Conservation (phyloP, 1,139 yeast species). For the Taphrina sp. region DNA sequence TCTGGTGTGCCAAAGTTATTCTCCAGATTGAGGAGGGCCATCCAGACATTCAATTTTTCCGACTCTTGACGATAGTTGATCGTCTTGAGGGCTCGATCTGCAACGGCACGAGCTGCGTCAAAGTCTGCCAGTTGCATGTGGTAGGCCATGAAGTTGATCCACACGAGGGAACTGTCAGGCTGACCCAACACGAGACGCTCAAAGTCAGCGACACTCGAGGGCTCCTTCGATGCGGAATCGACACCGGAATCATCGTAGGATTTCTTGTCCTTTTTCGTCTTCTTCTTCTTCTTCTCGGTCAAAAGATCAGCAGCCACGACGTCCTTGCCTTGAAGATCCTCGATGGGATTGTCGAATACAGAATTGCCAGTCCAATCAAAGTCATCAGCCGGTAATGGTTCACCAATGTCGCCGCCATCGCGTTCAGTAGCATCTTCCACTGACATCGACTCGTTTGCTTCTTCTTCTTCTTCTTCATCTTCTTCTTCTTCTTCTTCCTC, state of each 20-base stretch:
- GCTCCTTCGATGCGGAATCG: conserved; percentile 77
- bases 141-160: conserved; percentile 99
- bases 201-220: conserved; percentile 86
- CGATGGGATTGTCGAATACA: conserved; percentile 37
- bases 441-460: neutral
- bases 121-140: conserved; percentile 90
- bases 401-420: neutral
- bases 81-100: conserved; percentile 85
- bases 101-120: conserved; percentile 91
- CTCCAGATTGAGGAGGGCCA: conserved; percentile 89
- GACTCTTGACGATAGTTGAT: conserved; percentile 89
- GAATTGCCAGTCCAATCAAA: conserved; percentile 39
- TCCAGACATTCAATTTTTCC: conserved; percentile 93
- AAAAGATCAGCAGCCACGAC: conserved; percentile 33
- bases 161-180: conserved; percentile 87
- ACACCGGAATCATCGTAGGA: conserved; percentile 76
- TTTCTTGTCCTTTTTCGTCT: conserved; percentile 44
- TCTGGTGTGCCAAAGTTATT: conserved; percentile 88
- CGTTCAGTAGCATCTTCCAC: conserved; percentile 4
- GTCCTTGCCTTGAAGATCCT: conserved; percentile 2
- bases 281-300: conserved; percentile 41
- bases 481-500: conserved; percentile 52
- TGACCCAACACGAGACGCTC: conserved; percentile 87
- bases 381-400: conserved; percentile 36
- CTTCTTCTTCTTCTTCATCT: conserved; percentile 44